Base-by-base conservation (phyloP, 2,329 filamentous ascomycete genomes). In the Fusarium burgessii region DNA sequence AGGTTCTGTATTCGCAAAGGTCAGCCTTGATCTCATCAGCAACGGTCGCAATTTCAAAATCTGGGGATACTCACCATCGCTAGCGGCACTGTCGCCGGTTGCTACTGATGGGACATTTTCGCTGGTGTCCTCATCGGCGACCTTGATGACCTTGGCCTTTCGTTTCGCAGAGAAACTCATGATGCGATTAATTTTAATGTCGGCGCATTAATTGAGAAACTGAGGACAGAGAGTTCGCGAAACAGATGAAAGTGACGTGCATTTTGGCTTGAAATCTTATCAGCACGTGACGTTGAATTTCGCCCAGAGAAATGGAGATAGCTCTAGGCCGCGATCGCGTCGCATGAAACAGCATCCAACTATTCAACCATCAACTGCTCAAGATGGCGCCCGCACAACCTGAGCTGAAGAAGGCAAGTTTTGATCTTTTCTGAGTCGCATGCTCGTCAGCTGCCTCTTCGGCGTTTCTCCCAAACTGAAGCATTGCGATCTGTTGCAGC, bases 371-470 rank as follows among this genome's bases (percentile, higher is more conserved):
- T 71, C 69, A 65, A 78, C 65, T 75, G 74, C 75, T 81, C 85
- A 92, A 87, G 74, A 99, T 99, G 96, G 94, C 96, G 85, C 95
- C 97, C 91, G 95, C 96, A 81, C 96, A 98, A 85, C 96, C 96
- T 78, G 97, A 99, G 86, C 90, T 99, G 71, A 99, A 98, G 86
- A 99, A 98, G 91, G 96, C 97, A 84, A 29, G 74, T 62, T 13
- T 6, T 5, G n/a, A 15, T 27, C 5, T 29, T n/a, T 35, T 18
- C 9, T 35, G 20, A 7, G 36, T 63, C 35, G 36, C 41, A 32
- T 23, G 18, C 8, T 25, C 29, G 15, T 10, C 10, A 7, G 17
- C 13, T 20, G 13, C 14, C 15, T 12, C 3, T 10, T 15, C 1
- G 8, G 4, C 1, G 7, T 32, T 17, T 29, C 9, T 17, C 25